Base-by-base conservation (phyloP, 768 basidiomycete species). In the Tylopilus vinaceipallidus region DNA sequence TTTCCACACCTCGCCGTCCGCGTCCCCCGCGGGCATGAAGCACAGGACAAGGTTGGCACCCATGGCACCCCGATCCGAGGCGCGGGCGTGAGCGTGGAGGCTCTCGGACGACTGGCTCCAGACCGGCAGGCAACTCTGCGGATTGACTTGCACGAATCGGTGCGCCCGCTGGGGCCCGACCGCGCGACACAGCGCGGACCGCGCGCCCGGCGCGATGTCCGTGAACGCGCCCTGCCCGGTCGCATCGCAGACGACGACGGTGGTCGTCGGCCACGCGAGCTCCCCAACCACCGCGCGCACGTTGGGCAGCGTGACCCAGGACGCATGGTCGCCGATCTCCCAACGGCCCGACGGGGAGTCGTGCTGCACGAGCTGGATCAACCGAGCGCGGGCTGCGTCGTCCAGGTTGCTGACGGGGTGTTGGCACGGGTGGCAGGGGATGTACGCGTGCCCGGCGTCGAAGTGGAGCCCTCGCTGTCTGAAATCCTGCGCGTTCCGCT, bases 371-470 rank as follows among this genome's bases (percentile, higher is more conserved):
- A 63, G 36, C 11, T 40, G 16, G 29, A 39, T 4, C 34, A 56
- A 50, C 22, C 44, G 49, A 11, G 6, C 22, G 13, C 49, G 45
- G n/a, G 32, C 16, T 17, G 30, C 38, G 17, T 24, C 35, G 19
- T 24, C 30, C 19, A 53, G 45, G 29, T 13, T 17, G n/a, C 37
- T 20, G 16, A 22, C 7, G 2, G 42, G 42, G 32, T n/a, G 19
- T 26, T 36, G 46, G 46, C 38, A 47, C 16, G 46, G 42, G 27
- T 49, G 5, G 38, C 38, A 53, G 11, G 60, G 46, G 17, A 59
- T 26, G 40, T 54, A 72, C 11, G 65, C 55, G 43, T 71, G 65
- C 11, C 50, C 57, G n/a, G n/a, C n/a, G 32, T 47, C 47, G 47
- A 72, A 68, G 17, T 30, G 19, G 51, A 73, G 52, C 11, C 48